phyloP scores from a whole-genome alignment of 306 rosid species.

The Astragalus glycyphyllos region DNA sequence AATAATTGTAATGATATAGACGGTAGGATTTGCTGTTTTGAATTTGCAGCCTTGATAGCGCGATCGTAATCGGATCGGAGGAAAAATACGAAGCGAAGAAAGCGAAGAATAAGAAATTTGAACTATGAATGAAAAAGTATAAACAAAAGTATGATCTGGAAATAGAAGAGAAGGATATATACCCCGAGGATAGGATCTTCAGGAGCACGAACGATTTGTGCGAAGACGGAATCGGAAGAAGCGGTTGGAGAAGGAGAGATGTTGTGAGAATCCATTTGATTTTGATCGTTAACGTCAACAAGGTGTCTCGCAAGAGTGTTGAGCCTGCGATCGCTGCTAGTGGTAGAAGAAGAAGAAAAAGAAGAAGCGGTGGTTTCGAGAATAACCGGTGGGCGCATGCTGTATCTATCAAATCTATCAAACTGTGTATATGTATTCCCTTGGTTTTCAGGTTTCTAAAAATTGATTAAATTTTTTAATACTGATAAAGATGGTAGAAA shows the following conservation, averaged over 20 bases:
- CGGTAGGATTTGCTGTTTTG: background rate
- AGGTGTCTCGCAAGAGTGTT: slow-evolving; percentile 64
- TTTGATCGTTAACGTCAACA: slow-evolving; percentile 20
- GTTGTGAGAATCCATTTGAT: slow-evolving; percentile 54
- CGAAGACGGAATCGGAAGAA: slow-evolving; percentile 67
- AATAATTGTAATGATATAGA: background rate
- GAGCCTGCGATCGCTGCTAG: slow-evolving; percentile 70
- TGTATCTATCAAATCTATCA: slow-evolving; percentile 20
- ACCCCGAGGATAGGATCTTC: slow-evolving; percentile 99
- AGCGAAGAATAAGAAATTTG: background rate
- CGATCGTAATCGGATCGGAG: slow-evolving; percentile 6
- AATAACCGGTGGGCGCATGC: slow-evolving; percentile 76
- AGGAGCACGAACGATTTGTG: slow-evolving; percentile 84
- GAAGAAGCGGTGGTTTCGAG: slow-evolving; percentile 30
- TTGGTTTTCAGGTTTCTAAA: background rate
- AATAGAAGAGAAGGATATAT: background rate
- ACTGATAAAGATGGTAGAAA: background rate
- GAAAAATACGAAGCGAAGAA: background rate
- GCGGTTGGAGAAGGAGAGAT: slow-evolving; percentile 71
- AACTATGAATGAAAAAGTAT: background rate
- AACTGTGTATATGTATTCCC: background rate
- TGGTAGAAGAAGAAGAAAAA: slow-evolving; percentile 35
- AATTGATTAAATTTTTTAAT: background rate
- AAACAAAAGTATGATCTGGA: slow-evolving; percentile 3
- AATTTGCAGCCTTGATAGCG: background rate